Base-by-base conservation (phyloP, 2,329 filamentous ascomycete species). In the Fusarium liriodendri region DNA sequence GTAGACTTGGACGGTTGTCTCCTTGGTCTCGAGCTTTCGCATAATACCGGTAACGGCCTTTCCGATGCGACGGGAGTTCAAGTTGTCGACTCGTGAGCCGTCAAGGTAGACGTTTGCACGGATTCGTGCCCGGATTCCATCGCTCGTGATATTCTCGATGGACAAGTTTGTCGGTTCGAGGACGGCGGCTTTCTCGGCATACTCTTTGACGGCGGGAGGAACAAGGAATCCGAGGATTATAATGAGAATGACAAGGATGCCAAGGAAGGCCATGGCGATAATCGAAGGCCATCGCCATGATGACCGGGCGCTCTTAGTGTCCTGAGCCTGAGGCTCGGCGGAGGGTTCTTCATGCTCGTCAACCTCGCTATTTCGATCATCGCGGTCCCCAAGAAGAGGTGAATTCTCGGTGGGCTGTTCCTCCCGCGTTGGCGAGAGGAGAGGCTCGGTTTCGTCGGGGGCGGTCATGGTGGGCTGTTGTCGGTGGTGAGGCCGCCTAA, bases 91-190 rank as follows among this genome's bases (percentile, higher is more conserved):
- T 60, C 91, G 91, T 6, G 89, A 90, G 1, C 92, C 93, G 81
- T 98, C 95, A 74, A 99, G 89, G 50, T 87, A 88, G 78, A 98
- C 94, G 64, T 93, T 92, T 22, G 94, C 96, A 78, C 95, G 92
- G 55, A 99, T 87, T 72, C 95, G 91, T 35, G 94, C 93, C 70
- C 89, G 90, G 10, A 98, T 89, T 14, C 97, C 96, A 67, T 92
- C 88, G 9, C 90, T 80, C 0, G 95, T 98, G 74, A 98, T 93
- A 3, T 93, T 94, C 78, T 97, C 93, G 69, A 99, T 91, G 2
- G 95, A 95, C 22, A 99, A 84, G 75, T 92, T 93, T 7, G 93
- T 95, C 2, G 97, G 94, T 79, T 95, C 91, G 74, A 99, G 89
- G 20, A 96, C 91, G 27, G 92, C 88, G 4, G 95, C 94, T 81